Evolutionary conservation across 257 asterid species (phyloP), one percentile per base, ranked within the genome.

Genomic region (Hygrophila difformis): DNA sequence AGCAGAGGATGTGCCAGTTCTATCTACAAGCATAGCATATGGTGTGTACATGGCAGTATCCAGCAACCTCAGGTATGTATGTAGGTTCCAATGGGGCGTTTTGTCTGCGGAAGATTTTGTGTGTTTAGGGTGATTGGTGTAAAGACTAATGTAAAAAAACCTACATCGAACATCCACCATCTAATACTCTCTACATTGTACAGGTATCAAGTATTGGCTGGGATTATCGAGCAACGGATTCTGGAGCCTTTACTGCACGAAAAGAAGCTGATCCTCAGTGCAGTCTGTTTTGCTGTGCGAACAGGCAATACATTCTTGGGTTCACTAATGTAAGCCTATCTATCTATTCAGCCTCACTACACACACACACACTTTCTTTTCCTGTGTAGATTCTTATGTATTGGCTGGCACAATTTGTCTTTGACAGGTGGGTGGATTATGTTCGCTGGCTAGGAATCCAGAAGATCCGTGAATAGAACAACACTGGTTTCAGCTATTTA

Each of bases 391-490:
- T 65, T 39, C 40, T 24, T 65, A 13, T 41, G 59, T n/a, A n/a
- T n/a, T n/a, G n/a, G n/a, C n/a, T n/a, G n/a, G n/a, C n/a, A n/a
- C n/a, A n/a, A n/a, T n/a, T n/a, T n/a, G n/a, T n/a, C n/a, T n/a
- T n/a, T n/a, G n/a, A n/a, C 88, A 87, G 97, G 78, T 87, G 97
- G 93, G 97, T 87, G 29, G 94, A 80, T 54, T 87, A 83, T 57
- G 97, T 94, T 22, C 97, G 97, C 46, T 76, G 70, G 44, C 57
- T 81, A 4, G 97, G 97, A 40, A 68, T 87, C 61, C 97, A 87
- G 45, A 75, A 87, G 69, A 17, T 22, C 6, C 87, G 94, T 12
- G 89, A 74, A 54, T 74, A 68, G 73, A 57, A 46, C 39, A n/a
- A n/a, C n/a, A n/a, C n/a, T n/a, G n/a, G n/a, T n/a, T n/a, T n/a